These are phyloP conservation scores for Pichia rugopelliculosa DNA, from an alignment of 805 yeast genomes.

Conservation along the genomic window DNA sequence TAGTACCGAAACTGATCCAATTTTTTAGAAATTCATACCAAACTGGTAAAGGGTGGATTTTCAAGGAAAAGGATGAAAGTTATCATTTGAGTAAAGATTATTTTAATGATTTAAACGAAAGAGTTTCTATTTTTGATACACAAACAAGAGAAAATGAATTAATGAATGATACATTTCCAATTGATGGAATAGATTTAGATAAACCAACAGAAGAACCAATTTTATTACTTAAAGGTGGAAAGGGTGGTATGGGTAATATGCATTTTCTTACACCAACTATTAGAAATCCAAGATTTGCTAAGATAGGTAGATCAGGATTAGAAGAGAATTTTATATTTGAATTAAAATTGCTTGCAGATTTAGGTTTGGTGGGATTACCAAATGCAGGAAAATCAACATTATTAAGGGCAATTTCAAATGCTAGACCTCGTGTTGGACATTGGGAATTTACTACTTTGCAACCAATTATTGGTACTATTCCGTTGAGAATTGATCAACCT, in stretches of 20 bases:
- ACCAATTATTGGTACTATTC: conserved; percentile 87
- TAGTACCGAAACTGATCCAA: conserved; percentile 42
- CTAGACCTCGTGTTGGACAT: conserved; percentile 87
- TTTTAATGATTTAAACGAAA: conserved; percentile 55
- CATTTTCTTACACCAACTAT: conserved; percentile 79
- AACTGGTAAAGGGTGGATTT: conserved; percentile 85
- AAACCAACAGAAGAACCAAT: conserved; percentile 59
- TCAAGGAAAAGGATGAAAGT: conserved; percentile 68
- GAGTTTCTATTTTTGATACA: conserved; percentile 59
- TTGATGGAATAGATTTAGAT: conserved; percentile 70
- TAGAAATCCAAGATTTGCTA: conserved; percentile 86
- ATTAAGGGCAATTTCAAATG: conserved; percentile 77
- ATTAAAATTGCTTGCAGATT: conserved; percentile 80
- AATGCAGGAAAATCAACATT: conserved; percentile 95
- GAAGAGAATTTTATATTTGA: conserved; percentile 69
- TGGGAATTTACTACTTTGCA: conserved; percentile 95
- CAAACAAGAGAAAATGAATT: conserved; percentile 52
- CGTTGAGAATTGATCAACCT: conserved; percentile 51
- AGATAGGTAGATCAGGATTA: conserved; percentile 65
- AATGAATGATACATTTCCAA: conserved; percentile 62
- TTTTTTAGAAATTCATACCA: conserved; percentile 52
- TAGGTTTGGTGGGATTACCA: conserved; percentile 92
- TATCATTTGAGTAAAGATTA: conserved; percentile 60
- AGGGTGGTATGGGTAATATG: conserved; percentile 95
- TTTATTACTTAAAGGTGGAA: conserved; percentile 72